These are phyloP conservation scores for Lagerstroemia speciosa DNA, from an alignment of 345 rosid genomes.

Conservation along the genomic window DNA sequence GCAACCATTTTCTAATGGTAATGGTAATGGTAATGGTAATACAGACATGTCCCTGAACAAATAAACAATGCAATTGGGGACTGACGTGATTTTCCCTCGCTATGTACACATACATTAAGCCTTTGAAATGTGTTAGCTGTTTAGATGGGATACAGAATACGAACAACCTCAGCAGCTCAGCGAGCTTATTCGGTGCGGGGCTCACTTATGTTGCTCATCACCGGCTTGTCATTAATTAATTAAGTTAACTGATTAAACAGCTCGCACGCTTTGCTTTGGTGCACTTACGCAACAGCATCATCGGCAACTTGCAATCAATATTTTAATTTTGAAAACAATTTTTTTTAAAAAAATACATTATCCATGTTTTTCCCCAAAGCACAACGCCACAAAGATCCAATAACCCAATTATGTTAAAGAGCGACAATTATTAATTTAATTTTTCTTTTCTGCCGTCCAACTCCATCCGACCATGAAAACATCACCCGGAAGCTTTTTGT, in stretches of 20 bases:
- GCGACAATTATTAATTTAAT: not conserved
- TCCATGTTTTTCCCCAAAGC: not conserved
- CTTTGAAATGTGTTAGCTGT: too few relatives aligned
- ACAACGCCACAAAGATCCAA: not conserved
- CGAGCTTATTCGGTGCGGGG: not conserved
- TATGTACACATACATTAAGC: not conserved
- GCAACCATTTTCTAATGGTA: too few relatives aligned
- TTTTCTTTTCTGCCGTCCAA: constrained; percentile 18
- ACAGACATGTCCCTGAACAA: too few relatives aligned
- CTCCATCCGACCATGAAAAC: constrained; percentile 10
- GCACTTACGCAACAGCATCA: not conserved
- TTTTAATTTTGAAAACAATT: not conserved
- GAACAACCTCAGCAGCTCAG: too few relatives aligned
- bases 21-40: too few relatives aligned
- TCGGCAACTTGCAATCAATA: not conserved
- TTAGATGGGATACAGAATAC: too few relatives aligned
- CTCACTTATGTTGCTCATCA: not conserved
- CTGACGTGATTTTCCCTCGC: too few relatives aligned
- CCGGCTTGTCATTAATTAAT: not conserved
- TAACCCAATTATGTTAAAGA: not conserved
- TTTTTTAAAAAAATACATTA: too few relatives aligned
- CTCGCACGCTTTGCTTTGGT: constrained; percentile 4
- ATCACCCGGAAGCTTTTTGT: constrained; percentile 18
- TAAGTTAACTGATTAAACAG: not conserved
- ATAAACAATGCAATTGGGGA: too few relatives aligned